phyloP scores from a whole-genome alignment of 2,329 filamentous ascomycete species.

The Diaporthe ilicicola region DNA sequence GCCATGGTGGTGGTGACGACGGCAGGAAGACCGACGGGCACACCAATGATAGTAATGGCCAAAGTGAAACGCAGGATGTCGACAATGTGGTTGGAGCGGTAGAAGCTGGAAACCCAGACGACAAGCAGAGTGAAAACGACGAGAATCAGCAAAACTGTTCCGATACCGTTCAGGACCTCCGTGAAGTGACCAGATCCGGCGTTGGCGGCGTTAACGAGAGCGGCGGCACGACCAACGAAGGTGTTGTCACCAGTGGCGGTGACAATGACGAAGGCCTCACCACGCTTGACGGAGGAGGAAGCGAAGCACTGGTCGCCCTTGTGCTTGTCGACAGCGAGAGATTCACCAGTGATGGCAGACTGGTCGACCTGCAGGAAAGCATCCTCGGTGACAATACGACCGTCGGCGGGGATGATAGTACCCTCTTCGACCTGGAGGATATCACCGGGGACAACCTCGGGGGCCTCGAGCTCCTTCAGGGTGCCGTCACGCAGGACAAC shows the following conservation, averaged over 20 bases:
- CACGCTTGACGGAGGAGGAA: constrained; percentile 90
- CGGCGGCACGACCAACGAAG: constrained; percentile 88
- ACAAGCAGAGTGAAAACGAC: constrained; percentile 83
- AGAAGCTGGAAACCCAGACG: constrained; percentile 89
- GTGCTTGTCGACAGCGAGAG: constrained; percentile 89
- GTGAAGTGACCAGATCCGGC: constrained; percentile 86
- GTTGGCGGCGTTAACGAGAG: constrained; percentile 81
- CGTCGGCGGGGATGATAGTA: constrained; percentile 90
- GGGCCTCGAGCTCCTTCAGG: constrained; percentile 81
- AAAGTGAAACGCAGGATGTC: constrained; percentile 84
- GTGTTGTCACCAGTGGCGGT: constrained; percentile 89
- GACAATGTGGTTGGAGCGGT: constrained; percentile 84
- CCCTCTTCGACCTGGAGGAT: constrained; percentile 92
- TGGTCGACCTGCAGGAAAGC: constrained; percentile 91
- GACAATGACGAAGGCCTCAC: constrained; percentile 83
- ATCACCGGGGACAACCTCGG: constrained; percentile 88
- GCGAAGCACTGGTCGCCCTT: constrained; percentile 82
- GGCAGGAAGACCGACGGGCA: constrained; percentile 90
- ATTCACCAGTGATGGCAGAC: constrained; percentile 91
- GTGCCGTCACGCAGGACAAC: constrained; percentile 84
- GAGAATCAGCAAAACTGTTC: constrained; percentile 79
- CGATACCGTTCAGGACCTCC: constrained; percentile 87
- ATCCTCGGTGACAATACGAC: constrained; percentile 83
- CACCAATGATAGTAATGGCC: constrained; percentile 90
- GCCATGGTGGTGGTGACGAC: constrained; percentile 96